These are phyloP conservation scores for Daedalea quercina DNA, from an alignment of 768 basidiomycete species.

Conservation along the genomic window DNA sequence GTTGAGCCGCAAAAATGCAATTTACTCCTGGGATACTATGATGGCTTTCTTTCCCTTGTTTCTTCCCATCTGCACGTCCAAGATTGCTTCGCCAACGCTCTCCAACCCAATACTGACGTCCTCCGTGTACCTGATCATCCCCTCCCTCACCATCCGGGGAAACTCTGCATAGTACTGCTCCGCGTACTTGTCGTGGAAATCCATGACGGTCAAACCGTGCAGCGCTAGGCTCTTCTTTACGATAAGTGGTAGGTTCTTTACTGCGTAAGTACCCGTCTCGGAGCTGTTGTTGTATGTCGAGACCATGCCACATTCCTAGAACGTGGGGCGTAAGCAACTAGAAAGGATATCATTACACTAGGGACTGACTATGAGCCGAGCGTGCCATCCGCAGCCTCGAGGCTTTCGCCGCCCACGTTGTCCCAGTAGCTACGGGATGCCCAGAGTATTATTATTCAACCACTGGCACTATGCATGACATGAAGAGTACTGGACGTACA, in stretches of 20 bases:
- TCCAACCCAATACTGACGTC: conserved; percentile 25
- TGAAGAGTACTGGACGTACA: conserved; percentile 24
- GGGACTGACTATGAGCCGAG: conserved; percentile 20
- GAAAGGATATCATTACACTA: background rate
- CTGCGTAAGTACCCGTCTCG: conserved; percentile 7
- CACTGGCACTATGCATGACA: background rate
- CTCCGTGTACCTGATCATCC: conserved; percentile 31
- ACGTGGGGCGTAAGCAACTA: background rate
- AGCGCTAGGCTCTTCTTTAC: conserved; percentile 22
- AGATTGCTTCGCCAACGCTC: conserved; percentile 25
- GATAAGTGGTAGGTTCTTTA: conserved; percentile 21
- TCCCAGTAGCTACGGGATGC: conserved; percentile 23
- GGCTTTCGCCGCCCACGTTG: conserved; percentile 24
- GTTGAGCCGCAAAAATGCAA: too few relatives aligned
- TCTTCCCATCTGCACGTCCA: conserved; percentile 25
- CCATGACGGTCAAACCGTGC: conserved; percentile 24
- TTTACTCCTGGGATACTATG: conserved; percentile 17
- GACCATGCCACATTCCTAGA: conserved; percentile 25
- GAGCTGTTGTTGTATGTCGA: conserved; percentile 18
- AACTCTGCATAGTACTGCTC: conserved; percentile 24
- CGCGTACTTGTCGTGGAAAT: conserved; percentile 17
- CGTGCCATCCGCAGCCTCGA: conserved; percentile 19
- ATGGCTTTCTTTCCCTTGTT: conserved; percentile 29
- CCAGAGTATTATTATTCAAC: background rate
- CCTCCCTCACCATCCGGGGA: conserved; percentile 21